Base-by-base conservation (phyloP, 768 basidiomycete genomes). In the Calvatia gigantea region DNA sequence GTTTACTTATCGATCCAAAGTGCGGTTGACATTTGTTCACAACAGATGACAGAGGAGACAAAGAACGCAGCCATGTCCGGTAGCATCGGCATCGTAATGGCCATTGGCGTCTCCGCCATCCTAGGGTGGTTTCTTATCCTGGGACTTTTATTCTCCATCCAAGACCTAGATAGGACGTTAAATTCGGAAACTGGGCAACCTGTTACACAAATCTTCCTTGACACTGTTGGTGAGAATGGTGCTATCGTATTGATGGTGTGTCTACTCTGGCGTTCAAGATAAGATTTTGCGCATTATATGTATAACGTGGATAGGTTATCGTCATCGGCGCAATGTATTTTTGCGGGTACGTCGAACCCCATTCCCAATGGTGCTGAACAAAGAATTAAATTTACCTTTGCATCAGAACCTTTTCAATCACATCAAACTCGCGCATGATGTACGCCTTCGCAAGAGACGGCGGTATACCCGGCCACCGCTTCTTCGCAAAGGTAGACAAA, bases 371-470 rank as follows among this genome's bases (percentile, higher is more conserved):
- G 17, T 35, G 28, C n/a, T 25, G 14, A 3, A 11, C 32, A 21
- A 27, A 2, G 6, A 17, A 41, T 21, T 28, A 48, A 44, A 3
- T 19, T 19, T 28, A 15, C 31, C 29, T 21, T 7, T n/a, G n/a
- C n/a, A n/a, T 4, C 53, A 85, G 86, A 12, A 87, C 85, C 0
- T 91, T 91, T 70, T 89, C 87, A 0, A 70, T 92, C 47, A 89
- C 89, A 0, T 84, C 84, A 0, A 92, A 91, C 64, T 87, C 84
- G 3, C 77, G 89, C 0, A 91, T 91, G 89, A 88, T 87, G 85
- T 92, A 84, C 64, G 85, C 88, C 0, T 91, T 90, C 62, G 78
- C 86, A 3, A 79, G 89, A 33, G 89, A 92, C 65, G 84, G 87
- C 0, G 87, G 80, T 9, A 76, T 89, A 23, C 87, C 89, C 0